Conservation (phyloP, 768 basidiomycete genomes). For the Hypholoma fasciculare region DNA sequence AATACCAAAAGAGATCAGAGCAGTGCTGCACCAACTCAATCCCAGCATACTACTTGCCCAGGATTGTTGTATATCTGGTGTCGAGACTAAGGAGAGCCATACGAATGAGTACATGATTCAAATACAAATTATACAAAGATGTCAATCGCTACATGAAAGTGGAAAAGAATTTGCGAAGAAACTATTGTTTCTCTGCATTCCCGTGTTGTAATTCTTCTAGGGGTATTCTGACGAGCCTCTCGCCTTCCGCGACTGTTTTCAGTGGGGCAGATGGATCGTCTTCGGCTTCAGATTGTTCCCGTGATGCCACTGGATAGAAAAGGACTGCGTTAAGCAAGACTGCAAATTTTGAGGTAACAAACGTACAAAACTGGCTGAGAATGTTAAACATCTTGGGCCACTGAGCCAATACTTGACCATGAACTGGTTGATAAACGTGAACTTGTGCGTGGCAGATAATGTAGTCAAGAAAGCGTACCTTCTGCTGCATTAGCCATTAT, state of each 20-base stretch:
- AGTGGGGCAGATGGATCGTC: slow-evolving; percentile 13
- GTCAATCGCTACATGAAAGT: not conserved
- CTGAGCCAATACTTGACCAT: slow-evolving; percentile 75
- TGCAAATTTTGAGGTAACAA: not conserved
- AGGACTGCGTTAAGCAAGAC: not conserved
- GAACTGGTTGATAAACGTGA: slow-evolving; percentile 40
- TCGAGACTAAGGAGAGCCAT: not conserved
- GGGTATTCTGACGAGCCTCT: slow-evolving; percentile 73
- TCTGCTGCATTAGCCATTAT: slow-evolving; percentile 77
- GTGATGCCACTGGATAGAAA: slow-evolving; percentile 46
- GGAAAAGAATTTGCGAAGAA: no score
- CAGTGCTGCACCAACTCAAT: no score
- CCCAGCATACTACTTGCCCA: no score
- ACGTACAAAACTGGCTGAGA: slow-evolving; percentile 66
- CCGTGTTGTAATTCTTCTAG: slow-evolving; percentile 59
- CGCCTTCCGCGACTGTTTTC: slow-evolving; percentile 35
- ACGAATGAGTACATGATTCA: not conserved
- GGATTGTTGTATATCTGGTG: no score
- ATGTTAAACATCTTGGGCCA: slow-evolving; percentile 87
- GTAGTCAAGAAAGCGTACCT: slow-evolving; percentile 38
- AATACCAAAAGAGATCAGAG: no score
- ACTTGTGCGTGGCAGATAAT: not conserved
- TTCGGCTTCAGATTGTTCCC: slow-evolving; percentile 31
- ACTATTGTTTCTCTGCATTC: slow-evolving; percentile 18
- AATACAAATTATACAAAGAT: not conserved